Evolutionary conservation across 2,329 filamentous ascomycete genomes (phyloP), one percentile per base, ranked within the genome.

Genomic region (Aschersonia sp.): DNA sequence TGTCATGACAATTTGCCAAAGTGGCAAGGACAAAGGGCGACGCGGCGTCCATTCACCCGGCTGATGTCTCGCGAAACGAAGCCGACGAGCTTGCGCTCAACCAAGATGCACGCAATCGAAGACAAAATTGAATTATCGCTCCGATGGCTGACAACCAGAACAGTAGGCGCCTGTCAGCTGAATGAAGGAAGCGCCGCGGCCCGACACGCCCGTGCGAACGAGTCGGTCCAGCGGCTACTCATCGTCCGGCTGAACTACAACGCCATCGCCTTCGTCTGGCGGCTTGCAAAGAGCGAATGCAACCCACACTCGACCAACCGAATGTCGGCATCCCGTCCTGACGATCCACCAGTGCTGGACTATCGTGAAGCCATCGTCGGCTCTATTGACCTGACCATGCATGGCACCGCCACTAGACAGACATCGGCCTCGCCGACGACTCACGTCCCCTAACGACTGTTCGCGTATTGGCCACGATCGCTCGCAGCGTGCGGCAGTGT

Each of bases 341-440:
- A 31, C 42, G 6, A 44, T 2, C 31, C n/a, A 29, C 46, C 31
- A 47, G 31, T 41, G 47, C 29, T 45, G 43, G 38, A 31, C 44
- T 31, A 7, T 32, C 40, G 31, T 50, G 45, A 50, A 50, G 48
- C 45, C 45, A 50, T 50, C 48, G 45, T 45, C 45, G 40, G 35
- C 12, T 45, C 45, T 12, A 35, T 20, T 4, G 40, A 30, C 12
- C 7, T 7, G 35, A 49, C 43, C 31, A 43, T 46, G 46, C 31
- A 43, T 46, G 46, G 40, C 50, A 51, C 47, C 49, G 46, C 43
- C 43, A 45, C 20, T 31, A 38, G 12, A 20, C 20, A 20, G 20
- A 20, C 20, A 20, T 20, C 20, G 20, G 20, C 20, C 20, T 20
- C 20, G 20, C 20, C 20, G 20, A 20, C 20, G 20, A 20, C 20